Base-by-base conservation (phyloP, 106 monocot genomes). In the Dioscorea dumetorum region DNA sequence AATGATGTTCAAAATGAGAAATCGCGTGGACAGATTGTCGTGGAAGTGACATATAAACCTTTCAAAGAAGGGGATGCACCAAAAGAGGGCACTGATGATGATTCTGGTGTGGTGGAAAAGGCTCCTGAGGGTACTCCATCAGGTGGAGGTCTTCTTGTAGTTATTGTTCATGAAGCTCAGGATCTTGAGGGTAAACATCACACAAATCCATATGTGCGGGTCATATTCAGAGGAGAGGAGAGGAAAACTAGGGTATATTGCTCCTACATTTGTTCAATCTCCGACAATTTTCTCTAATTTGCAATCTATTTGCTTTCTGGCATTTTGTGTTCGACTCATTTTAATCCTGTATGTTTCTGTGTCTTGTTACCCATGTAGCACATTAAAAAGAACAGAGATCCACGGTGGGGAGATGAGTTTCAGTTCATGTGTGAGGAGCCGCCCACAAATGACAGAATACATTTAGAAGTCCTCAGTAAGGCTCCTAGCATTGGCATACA, bases 121-220 rank as follows among this genome's bases (percentile, higher is more conserved):
- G 86, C 78, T 60, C 80, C 77, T 67, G 74, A 67, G 20, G 79
- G 80, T 24, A 81, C 80, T 22, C 78, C 83, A 28, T 69, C 24
- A 16, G 73, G 78, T 66, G 83, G 87, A 62, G 91, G 91, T 33
- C 76, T 91, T 60, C 86, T 91, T 48, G 68, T 75, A 12, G 79
- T 84, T 48, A 58, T 58, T 11, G 73, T 91, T 70, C 84, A 91
- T 76, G 79, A 78, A 79, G 91, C 87, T 69, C 75, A 87, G 61
- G 80, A 91, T 73, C 70, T 91, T 48, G 87, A 87, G 50, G 91
- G 91, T 50, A 91, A 91, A 20, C 87, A 79, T 68, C 87, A 87
- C 60, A 91, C 78, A 19, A 91, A 91, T 63, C 87, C 87, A 0
- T 91, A 77, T 73, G 87, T 74, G 20, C 34, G 69, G 48, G 61